phyloP scores from a whole-genome alignment of 345 rosid genomes.

The Barbarea vulgaris region DNA sequence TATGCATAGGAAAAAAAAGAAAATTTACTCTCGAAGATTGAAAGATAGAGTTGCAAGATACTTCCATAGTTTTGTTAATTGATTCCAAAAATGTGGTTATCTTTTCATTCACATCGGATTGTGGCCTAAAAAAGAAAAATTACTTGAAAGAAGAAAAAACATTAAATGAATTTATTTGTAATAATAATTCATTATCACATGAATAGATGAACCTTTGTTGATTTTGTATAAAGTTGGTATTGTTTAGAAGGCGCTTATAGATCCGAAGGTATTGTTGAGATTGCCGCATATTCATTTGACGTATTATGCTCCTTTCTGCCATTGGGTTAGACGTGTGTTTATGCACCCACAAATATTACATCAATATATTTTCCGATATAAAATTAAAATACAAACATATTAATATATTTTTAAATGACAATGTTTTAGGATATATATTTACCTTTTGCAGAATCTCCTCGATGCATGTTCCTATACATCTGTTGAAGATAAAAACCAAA shows the following conservation, averaged over 20 bases:
- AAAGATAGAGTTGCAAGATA: constrained; percentile 13
- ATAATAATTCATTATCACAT: not conserved
- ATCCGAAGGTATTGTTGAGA: not conserved
- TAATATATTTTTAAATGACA: not conserved
- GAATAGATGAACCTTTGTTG: constrained; percentile 23
- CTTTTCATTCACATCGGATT: not conserved
- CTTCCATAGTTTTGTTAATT: not conserved
- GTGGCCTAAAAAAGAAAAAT: not conserved
- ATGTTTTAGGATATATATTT: not conserved
- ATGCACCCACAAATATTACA: not conserved
- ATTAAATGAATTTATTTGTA: not conserved
- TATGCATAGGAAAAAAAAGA: not conserved
- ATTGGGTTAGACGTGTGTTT: not conserved
- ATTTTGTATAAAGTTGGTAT: not conserved
- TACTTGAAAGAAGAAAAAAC: not conserved
- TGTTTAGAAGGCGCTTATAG: not conserved
- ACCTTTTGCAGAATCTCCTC: not conserved
- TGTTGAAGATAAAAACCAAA: not conserved
- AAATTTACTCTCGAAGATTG: constrained; percentile 5
- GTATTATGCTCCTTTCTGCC: not conserved
- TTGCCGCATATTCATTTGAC: not conserved
- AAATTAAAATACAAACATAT: not conserved
- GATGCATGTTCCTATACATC: constrained; percentile 30
- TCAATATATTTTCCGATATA: not conserved
- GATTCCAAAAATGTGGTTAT: not conserved